Base-by-base conservation (phyloP, 768 basidiomycete species). In the Cystobasidium ongulense region DNA sequence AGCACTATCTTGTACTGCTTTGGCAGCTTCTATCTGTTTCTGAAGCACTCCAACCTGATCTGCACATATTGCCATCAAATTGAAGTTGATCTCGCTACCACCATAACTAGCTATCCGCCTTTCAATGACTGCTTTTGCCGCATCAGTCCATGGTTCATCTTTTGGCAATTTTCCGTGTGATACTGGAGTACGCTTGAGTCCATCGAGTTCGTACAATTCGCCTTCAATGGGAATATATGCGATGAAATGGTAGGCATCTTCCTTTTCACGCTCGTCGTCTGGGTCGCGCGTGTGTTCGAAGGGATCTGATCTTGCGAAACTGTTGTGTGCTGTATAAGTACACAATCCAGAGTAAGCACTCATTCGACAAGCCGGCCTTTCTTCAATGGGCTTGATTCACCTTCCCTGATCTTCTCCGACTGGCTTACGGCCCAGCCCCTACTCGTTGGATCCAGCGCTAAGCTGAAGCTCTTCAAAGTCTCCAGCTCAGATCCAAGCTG, bases 241-340 rank as follows among this genome's bases (percentile, higher is more conserved):
- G 50, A 98, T 88, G 79, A 98, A 99, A 78, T 99, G 95, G 81
- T 95, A 99, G 15, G 94, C 94, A 78, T 98, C 96, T 79, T 88
- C 87, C 8, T 78, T 75, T 77, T 84, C 82, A 82, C 82, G 77
- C 83, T 87, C 76, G 84, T 89, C 31, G 86, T 86, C 74, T 25
- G 89, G 83, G 27, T 87, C 88, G 27, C 92, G 85, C 23, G 33
- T 29, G 38, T 74, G 61, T n/a, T 21, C 75, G 75, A 67, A 70
- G 0, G 91, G 87, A 73, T 86, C 89, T 17, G 93, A 92, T 41
- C 92, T 91, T 13, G 94, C 92, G 77, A 98, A 88, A 21, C 91
- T 86, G 79, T 99, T 99, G 80, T 99, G 95, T 18, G 90, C 89
- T 77, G 89, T 87, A 38, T 89, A 83, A 65, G 90, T 83, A 87